These are phyloP conservation scores for Auriscalpium vulgare DNA, from an alignment of 768 basidiomycete species.

Conservation along the genomic window DNA sequence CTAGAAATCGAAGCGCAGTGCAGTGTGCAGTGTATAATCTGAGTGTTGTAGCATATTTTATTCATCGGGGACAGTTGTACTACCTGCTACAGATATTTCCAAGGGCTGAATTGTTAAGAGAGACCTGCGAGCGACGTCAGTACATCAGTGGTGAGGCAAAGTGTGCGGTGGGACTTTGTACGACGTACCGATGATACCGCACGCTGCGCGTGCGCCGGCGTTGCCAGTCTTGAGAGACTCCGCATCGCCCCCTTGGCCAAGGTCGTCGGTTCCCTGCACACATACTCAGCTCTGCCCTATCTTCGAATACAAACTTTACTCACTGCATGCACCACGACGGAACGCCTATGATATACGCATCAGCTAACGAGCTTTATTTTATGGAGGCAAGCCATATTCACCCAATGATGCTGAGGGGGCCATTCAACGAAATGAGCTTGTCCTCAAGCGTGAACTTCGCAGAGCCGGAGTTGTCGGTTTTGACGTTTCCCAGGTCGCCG, in stretches of 20 bases:
- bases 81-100: not conserved
- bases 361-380: not conserved
- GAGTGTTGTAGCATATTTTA: no score
- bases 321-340: constrained; percentile 70
- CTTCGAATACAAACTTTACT: constrained; percentile 4
- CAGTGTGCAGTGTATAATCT: no score
- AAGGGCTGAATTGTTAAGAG: no score
- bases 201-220: constrained; percentile 69
- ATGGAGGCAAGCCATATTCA: constrained; percentile 22
- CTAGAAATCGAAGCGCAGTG: not conserved
- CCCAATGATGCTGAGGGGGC: constrained; percentile 64
- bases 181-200: constrained; percentile 56
- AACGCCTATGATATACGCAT: constrained; percentile 35
- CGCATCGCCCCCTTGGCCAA: constrained; percentile 59
- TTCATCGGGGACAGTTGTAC: no score
- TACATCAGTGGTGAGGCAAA: no score
- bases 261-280: constrained; percentile 63
- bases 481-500: constrained; percentile 72
- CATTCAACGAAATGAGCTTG: constrained; percentile 55
- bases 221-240: constrained; percentile 77
- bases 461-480: constrained; percentile 47
- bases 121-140: no score
- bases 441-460: constrained; percentile 56
- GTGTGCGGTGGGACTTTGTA: no score
- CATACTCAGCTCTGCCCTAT: constrained; percentile 1